These are phyloP conservation scores for Fragaria vesca DNA, from an alignment of 306 rosid species.

Conservation along the genomic window DNA sequence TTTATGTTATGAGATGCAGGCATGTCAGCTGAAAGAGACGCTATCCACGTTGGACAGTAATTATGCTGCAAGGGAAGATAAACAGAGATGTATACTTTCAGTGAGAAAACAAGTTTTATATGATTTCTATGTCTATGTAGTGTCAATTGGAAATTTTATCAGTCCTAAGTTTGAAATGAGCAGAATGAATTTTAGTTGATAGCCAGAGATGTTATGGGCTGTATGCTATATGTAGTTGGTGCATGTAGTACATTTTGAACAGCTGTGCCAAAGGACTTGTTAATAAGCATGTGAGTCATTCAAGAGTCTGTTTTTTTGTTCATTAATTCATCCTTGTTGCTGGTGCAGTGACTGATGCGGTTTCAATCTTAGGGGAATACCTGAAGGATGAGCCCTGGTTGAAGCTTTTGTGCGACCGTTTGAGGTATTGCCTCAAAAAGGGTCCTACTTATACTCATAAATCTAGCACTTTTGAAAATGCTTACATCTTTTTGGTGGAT, in stretches of 20 bases:
- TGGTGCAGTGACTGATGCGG: constrained; percentile 79
- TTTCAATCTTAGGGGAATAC: constrained; percentile 85
- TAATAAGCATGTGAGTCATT: background rate
- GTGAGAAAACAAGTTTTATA: constrained; percentile 3
- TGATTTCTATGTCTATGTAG: background rate
- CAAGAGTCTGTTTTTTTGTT: constrained; percentile 9
- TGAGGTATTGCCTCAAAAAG: constrained; percentile 51
- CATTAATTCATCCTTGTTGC: constrained; percentile 29
- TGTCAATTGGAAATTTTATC: background rate
- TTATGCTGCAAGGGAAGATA: constrained; percentile 77
- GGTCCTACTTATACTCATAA: constrained; percentile 5
- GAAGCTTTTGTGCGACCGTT: constrained; percentile 61
- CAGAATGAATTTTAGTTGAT: constrained; percentile 6
- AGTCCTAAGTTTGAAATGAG: background rate
- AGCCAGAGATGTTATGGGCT: constrained; percentile 7
- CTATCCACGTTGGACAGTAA: constrained; percentile 75
- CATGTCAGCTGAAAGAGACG: constrained; percentile 63
- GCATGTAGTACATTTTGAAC: background rate
- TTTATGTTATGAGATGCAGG: constrained; percentile 44
- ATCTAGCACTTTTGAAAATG: background rate
- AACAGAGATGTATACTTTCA: constrained; percentile 58
- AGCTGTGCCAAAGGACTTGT: background rate
- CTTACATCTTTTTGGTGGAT: constrained; percentile 8
- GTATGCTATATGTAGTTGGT: background rate
- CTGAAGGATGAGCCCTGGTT: constrained; percentile 84